phyloP scores from a whole-genome alignment of 2,329 filamentous ascomycete genomes.

The Trichophyton equinum region DNA sequence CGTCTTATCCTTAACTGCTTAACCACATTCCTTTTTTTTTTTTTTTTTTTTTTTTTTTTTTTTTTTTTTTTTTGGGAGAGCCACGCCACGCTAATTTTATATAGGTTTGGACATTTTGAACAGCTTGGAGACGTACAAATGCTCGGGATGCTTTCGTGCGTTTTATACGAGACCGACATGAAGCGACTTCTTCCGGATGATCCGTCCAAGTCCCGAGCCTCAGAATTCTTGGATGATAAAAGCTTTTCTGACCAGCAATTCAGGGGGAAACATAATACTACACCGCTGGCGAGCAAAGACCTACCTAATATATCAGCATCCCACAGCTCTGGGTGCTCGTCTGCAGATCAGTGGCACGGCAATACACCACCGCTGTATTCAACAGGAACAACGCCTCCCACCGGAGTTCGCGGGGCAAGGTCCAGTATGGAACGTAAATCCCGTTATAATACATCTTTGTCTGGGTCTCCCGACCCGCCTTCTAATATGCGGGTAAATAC shows the following conservation, averaged over 20 bases:
- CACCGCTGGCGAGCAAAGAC: constrained; percentile 25
- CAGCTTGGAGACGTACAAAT: constrained; percentile 50
- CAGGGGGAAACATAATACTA: constrained; percentile 14
- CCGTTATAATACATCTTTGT: constrained; percentile 29
- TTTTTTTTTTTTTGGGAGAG: not conserved
- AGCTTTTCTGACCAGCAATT: not conserved
- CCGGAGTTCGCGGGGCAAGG: constrained; percentile 30
- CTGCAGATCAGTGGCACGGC: constrained; percentile 39
- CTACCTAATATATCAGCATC: constrained; percentile 19
- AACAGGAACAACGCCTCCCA: constrained; percentile 41
- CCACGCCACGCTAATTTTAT: not conserved
- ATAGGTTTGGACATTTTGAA: constrained; percentile 46
- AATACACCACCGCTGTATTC: constrained; percentile 42
- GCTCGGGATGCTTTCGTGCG: constrained; percentile 52
- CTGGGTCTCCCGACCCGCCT: constrained; percentile 32
- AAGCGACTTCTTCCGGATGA: not conserved
- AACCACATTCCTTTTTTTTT: not conserved
- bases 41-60: not conserved
- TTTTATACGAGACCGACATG: constrained; percentile 39
- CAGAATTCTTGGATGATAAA: not conserved
- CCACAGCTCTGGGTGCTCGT: constrained; percentile 40
- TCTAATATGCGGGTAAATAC: constrained; percentile 28
- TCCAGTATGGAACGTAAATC: constrained; percentile 31
- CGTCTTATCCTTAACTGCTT: not conserved
- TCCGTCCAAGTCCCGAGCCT: not conserved